These are phyloP conservation scores for Acanthamoeba triangularis DNA, from an alignment of 208 protist species.

Conservation along the genomic window DNA sequence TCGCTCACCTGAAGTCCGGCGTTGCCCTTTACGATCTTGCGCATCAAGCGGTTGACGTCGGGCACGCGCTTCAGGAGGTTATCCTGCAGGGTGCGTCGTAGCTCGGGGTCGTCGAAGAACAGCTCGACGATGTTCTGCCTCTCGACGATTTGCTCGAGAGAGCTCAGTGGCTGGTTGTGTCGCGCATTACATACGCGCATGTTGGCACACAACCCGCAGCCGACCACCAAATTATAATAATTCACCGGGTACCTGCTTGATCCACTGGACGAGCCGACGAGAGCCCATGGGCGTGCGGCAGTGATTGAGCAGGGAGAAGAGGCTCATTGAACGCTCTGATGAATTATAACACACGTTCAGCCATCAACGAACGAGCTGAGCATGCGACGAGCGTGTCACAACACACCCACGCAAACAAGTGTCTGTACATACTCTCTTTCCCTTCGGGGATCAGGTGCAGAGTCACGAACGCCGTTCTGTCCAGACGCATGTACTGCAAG, in stretches of 20 bases:
- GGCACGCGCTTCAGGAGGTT: conserved; percentile 95
- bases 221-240: too few relatives aligned
- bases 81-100: conserved; percentile 91
- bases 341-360: not conserved
- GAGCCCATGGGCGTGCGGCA: conserved; percentile 97
- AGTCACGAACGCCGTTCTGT: conserved; percentile 95
- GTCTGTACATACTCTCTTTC: conserved; percentile 44
- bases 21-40: conserved; percentile 80
- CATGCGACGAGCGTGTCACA: not conserved
- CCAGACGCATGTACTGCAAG: conserved; percentile 95
- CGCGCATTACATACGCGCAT: too few relatives aligned
- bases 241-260: conserved; percentile 96
- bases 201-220: not conserved
- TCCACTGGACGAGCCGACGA: conserved; percentile 97
- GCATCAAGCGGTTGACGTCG: conserved; percentile 95
- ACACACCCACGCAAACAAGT: too few relatives aligned
- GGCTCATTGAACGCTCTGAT: conserved; percentile 65
- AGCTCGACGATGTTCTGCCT: conserved; percentile 96
- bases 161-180: conserved; percentile 92
- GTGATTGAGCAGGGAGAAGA: conserved; percentile 97
- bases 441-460: conserved; percentile 94
- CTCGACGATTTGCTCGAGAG: conserved; percentile 94
- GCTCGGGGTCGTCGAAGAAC: conserved; percentile 93
- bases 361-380: not conserved
- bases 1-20: conserved; percentile 44